phyloP scores from a whole-genome alignment of 2,329 filamentous ascomycete species.

The Cladophialophora yegresii region DNA sequence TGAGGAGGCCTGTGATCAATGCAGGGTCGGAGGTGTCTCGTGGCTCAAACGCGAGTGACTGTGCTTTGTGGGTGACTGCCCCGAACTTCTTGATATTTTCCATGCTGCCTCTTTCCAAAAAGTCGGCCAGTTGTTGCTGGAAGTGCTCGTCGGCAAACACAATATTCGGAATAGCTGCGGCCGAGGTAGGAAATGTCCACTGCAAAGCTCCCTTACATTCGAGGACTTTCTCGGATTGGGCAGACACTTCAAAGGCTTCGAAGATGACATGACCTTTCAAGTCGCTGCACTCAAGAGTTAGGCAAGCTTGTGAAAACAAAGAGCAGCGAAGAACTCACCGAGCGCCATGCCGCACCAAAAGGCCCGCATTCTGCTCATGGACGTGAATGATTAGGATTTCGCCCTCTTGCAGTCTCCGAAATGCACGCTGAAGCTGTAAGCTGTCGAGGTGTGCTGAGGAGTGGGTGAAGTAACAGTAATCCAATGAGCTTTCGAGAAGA shows the following conservation, averaged over 20 bases:
- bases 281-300: conserved; percentile 22
- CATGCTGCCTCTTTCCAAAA: conserved; percentile 59
- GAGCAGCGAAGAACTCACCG: conserved; percentile 38
- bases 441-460: conserved; percentile 13
- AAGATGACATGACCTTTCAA: conserved; percentile 48
- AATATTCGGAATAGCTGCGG: conserved; percentile 50
- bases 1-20: conserved; percentile 61
- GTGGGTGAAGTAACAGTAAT: conserved; percentile 15
- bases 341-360: conserved; percentile 45
- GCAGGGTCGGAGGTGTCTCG: conserved; percentile 61
- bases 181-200: conserved; percentile 62
- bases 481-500: conserved; percentile 12
- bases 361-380: conserved; percentile 53
- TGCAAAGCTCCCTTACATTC: conserved; percentile 52
- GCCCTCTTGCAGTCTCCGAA: conserved; percentile 39
- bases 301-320: background rate
- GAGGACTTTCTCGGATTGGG: conserved; percentile 56
- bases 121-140: conserved; percentile 51
- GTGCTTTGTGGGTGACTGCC: conserved; percentile 56
- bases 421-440: conserved; percentile 18
- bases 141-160: conserved; percentile 50
- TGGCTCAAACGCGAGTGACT: conserved; percentile 52
- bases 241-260: conserved; percentile 64
- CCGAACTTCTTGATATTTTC: conserved; percentile 59
- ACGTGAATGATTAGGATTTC: conserved; percentile 49